A percentile compares a stretch with the other conserved stretches of the same genome.
These are phyloP conservation scores for Striga hermonthica DNA, from an alignment of 305 asterid species.

Conservation along the genomic window DNA sequence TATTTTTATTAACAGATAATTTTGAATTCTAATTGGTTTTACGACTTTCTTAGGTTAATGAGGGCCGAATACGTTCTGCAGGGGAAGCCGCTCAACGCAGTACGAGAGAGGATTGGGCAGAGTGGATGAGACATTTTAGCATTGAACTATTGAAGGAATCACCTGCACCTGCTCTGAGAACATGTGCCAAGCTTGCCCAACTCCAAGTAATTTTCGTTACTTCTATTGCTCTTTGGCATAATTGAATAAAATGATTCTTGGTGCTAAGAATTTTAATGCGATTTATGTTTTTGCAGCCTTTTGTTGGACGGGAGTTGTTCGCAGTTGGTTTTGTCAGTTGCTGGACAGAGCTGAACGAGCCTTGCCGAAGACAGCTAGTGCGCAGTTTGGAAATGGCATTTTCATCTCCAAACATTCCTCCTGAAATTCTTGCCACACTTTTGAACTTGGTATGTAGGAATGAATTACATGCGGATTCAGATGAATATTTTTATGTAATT, in stretches of 20 bases:
- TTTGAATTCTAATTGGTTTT: slow-evolving; percentile 5
- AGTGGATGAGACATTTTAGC: slow-evolving; percentile 99
- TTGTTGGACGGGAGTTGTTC: slow-evolving; percentile 96
- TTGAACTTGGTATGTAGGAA: slow-evolving; percentile 73
- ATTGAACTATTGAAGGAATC: slow-evolving; percentile 95
- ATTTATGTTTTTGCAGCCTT: slow-evolving; percentile 60
- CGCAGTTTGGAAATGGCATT: slow-evolving; percentile 98
- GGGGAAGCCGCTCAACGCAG: slow-evolving; percentile 99
- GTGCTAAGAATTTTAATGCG: slow-evolving; percentile 30
- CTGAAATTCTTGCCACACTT: slow-evolving; percentile 96
- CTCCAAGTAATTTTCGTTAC: slow-evolving; percentile 60
- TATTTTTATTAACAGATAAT: not conserved
- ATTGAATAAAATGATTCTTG: slow-evolving; percentile 22
- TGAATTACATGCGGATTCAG: slow-evolving; percentile 19
- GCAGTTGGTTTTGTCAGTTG: slow-evolving; percentile 99
- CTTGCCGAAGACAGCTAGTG: slow-evolving; percentile 78
- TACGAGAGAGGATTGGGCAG: slow-evolving; percentile 99
- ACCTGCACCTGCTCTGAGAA: slow-evolving; percentile 95
- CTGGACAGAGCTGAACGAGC: slow-evolving; percentile 89
- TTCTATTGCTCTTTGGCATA: slow-evolving; percentile 21
- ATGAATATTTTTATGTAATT: slow-evolving; percentile 19
- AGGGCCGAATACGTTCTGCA: slow-evolving; percentile 80
- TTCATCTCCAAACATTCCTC: slow-evolving; percentile 97
- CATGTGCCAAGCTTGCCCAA: slow-evolving; percentile 97
- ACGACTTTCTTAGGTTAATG: slow-evolving; percentile 66